Evolutionary conservation across 75 land plant species (phyloP).

Genomic region (Larix kaempferi): DNA sequence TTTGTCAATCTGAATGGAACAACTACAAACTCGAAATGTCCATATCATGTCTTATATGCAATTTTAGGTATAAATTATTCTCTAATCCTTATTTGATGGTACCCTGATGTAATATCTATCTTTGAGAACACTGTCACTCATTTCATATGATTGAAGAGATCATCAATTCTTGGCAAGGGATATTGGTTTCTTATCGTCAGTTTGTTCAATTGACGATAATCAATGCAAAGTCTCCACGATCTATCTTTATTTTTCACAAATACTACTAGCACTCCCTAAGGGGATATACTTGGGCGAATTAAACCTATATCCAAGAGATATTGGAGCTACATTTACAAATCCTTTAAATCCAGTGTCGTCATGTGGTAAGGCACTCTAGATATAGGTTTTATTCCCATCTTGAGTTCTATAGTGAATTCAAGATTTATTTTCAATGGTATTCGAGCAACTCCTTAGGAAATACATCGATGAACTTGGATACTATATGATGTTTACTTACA

Average conservation of each 20-base stretch:
- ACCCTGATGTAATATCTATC: background rate
- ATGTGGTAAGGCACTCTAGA: background rate
- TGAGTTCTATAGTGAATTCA: no score
- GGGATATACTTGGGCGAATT: background rate
- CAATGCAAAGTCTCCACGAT: no score
- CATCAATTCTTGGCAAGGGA: no score
- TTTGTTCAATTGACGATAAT: no score
- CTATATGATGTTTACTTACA: background rate
- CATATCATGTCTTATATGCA: background rate
- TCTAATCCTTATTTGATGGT: background rate
- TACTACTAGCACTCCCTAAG: no score
- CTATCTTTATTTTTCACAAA: no score
- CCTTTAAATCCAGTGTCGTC: background rate
- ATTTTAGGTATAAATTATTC: background rate
- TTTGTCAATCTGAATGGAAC: background rate
- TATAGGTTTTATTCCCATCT: background rate
- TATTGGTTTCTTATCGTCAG: no score
- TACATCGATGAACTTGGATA: background rate
- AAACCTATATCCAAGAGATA: background rate
- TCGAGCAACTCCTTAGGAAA: background rate
- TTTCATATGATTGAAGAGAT: background rate
- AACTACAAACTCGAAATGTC: background rate
- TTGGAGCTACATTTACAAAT: no score
- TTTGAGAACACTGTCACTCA: background rate
- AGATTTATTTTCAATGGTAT: background rate